Percentiles rank a stretch among this genome's conserved stretches.
These are phyloP conservation scores for Pseudogymnoascus sp. DNA, from an alignment of 2,329 filamentous ascomycete species.

Conservation along the genomic window DNA sequence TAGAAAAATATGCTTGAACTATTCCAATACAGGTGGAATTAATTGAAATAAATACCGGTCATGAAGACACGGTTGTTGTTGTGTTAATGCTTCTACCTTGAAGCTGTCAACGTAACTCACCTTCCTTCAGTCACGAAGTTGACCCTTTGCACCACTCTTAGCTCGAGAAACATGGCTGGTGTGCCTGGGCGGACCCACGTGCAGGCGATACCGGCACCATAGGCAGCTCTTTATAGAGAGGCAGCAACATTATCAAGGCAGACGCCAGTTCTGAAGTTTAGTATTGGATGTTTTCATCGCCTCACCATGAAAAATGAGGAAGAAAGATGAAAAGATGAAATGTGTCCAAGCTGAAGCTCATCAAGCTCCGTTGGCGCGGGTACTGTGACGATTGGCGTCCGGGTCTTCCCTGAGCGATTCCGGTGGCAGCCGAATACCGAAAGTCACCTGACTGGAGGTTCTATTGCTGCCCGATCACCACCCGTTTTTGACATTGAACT, in stretches of 20 bases:
- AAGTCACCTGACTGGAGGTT: not conserved
- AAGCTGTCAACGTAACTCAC: not conserved
- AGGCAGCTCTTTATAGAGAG: constrained; percentile 2
- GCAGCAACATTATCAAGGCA: constrained; percentile 3
- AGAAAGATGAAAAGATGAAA: not conserved
- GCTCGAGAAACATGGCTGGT: not conserved
- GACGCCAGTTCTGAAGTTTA: not conserved
- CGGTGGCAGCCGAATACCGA: not conserved
- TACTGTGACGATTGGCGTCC: not conserved
- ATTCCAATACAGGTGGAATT: not conserved
- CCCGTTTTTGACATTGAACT: not conserved
- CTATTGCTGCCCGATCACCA: not conserved
- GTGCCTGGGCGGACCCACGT: constrained; percentile 2
- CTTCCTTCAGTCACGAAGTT: not conserved
- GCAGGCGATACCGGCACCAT: not conserved
- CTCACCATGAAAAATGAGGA: not conserved
- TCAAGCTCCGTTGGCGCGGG: not conserved
- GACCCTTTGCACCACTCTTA: not conserved
- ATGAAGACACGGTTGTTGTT: constrained; percentile 7
- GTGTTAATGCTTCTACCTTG: constrained; percentile 5
- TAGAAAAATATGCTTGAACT: not conserved
- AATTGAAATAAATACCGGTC: not conserved
- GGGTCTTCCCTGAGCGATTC: not conserved
- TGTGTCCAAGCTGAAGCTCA: not conserved
- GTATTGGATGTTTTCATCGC: not conserved